Percentiles rank a stretch among this genome's conserved stretches.
Conservation (phyloP, 2,329 filamentous ascomycete species). For the Shiraia bambusicola region DNA sequence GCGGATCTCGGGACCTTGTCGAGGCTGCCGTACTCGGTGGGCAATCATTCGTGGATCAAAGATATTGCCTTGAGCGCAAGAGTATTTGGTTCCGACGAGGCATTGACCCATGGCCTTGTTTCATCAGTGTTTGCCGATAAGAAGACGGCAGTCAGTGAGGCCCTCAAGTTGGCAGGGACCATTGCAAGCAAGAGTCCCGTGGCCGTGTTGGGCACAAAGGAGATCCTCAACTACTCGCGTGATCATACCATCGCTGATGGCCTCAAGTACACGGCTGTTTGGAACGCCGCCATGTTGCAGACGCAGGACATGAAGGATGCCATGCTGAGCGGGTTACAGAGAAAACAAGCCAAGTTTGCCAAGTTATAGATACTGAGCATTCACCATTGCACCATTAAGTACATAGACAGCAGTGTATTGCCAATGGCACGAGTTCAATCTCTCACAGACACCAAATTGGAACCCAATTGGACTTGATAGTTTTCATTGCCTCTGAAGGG, state of each 20-base stretch:
- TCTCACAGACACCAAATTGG: not conserved
- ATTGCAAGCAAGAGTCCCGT: conserved; percentile 84
- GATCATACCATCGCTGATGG: conserved; percentile 77
- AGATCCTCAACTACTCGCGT: conserved; percentile 77
- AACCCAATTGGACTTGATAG: conserved; percentile 41
- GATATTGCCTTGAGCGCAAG: conserved; percentile 73
- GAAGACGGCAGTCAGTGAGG: conserved; percentile 59
- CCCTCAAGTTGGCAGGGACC: conserved; percentile 61
- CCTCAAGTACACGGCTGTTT: conserved; percentile 79
- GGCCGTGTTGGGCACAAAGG: conserved; percentile 84
- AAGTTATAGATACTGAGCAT: conserved; percentile 68
- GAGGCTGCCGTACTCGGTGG: conserved; percentile 72
- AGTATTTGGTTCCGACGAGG: conserved; percentile 69
- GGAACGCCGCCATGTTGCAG: conserved; percentile 85
- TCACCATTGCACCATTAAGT: no score
- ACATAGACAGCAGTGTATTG: not conserved
- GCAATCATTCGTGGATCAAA: conserved; percentile 73
- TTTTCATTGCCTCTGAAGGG: conserved; percentile 48
- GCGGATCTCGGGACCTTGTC: conserved; percentile 77
- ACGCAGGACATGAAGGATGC: conserved; percentile 74
- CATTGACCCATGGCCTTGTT: conserved; percentile 69
- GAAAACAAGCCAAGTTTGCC: conserved; percentile 77
- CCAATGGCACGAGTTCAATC: not conserved
- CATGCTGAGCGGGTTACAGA: conserved; percentile 73
- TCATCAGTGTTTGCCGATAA: conserved; percentile 64